These are phyloP conservation scores for Saitozyma podzolica DNA, from an alignment of 768 basidiomycete genomes.

Conservation along the genomic window DNA sequence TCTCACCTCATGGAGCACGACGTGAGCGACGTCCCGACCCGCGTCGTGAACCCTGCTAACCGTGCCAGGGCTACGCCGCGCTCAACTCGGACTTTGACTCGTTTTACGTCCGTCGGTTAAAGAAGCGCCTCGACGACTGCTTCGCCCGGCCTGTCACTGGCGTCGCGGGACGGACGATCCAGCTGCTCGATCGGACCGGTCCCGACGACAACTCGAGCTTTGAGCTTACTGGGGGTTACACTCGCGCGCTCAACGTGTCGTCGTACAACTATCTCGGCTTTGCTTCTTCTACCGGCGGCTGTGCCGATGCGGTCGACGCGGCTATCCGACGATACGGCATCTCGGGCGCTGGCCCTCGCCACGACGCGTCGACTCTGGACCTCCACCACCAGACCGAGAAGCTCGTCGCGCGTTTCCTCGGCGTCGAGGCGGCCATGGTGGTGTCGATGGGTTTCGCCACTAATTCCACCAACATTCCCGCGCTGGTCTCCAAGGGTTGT, in stretches of 20 bases:
- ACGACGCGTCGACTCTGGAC: conserved; percentile 84
- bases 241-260: conserved; percentile 91
- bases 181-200: conserved; percentile 78
- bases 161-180: conserved; percentile 90
- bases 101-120: conserved; percentile 95
- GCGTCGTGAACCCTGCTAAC: neutral
- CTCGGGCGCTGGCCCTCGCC: conserved; percentile 70
- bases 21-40: conserved; percentile 59
- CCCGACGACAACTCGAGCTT: conserved; percentile 78
- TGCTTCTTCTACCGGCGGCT: conserved; percentile 86
- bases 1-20: conserved; percentile 78
- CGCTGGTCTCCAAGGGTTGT: conserved; percentile 83
- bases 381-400: conserved; percentile 77
- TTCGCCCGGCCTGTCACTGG: conserved; percentile 90
- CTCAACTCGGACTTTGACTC: conserved; percentile 98
- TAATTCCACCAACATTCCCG: conserved; percentile 76
- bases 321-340: conserved; percentile 78
- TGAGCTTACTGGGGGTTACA: conserved; percentile 67
- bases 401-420: conserved; percentile 85
- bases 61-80: conserved; percentile 82
- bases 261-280: conserved; percentile 99
- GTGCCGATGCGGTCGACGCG: conserved; percentile 91
- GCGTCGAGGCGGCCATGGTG: conserved; percentile 84
- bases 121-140: conserved; percentile 90
- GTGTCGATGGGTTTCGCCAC: conserved; percentile 69